Conservation (phyloP, 139 green algal species). For the Chara braunii region DNA sequence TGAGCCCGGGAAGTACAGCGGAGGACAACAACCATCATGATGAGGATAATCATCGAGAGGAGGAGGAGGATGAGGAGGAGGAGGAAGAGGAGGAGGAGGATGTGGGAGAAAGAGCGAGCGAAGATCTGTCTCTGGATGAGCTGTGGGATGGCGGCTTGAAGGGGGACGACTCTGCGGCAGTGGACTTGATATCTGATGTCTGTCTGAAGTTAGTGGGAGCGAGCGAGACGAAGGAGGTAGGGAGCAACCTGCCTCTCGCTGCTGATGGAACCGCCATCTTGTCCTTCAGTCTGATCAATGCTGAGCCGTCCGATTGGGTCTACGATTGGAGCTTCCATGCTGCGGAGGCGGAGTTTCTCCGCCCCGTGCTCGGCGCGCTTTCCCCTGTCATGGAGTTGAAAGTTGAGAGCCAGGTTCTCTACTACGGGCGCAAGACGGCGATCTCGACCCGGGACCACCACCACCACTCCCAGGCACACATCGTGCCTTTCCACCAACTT, state of each 20-base stretch:
- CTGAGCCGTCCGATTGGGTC: slow-evolving; percentile 28
- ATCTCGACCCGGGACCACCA: background rate
- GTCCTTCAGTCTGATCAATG: slow-evolving; percentile 33
- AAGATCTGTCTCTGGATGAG: too few species aligned
- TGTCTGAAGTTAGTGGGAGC: too few species aligned
- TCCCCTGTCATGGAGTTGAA: slow-evolving; percentile 9
- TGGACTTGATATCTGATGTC: too few species aligned
- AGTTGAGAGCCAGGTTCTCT: slow-evolving; percentile 34
- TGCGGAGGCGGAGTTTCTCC: background rate
- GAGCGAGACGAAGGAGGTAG: background rate
- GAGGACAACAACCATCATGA: too few species aligned
- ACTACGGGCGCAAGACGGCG: background rate
- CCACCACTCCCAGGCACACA: background rate
- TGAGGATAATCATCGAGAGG: too few species aligned
- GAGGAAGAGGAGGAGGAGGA: too few species aligned
- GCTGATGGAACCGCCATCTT: slow-evolving; percentile 22
- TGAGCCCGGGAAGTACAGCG: too few species aligned
- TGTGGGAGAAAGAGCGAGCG: too few species aligned
- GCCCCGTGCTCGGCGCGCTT: background rate
- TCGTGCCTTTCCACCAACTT: slow-evolving; percentile 8
- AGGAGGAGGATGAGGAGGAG: too few species aligned
- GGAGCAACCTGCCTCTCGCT: slow-evolving; percentile 4
- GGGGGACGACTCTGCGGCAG: too few species aligned
- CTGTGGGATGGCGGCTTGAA: too few species aligned
- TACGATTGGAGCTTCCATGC: slow-evolving; percentile 15